These are phyloP conservation scores for Entrophospora sp. DNA, from an alignment of 192 early-diverging fungal genomes.

Conservation along the genomic window DNA sequence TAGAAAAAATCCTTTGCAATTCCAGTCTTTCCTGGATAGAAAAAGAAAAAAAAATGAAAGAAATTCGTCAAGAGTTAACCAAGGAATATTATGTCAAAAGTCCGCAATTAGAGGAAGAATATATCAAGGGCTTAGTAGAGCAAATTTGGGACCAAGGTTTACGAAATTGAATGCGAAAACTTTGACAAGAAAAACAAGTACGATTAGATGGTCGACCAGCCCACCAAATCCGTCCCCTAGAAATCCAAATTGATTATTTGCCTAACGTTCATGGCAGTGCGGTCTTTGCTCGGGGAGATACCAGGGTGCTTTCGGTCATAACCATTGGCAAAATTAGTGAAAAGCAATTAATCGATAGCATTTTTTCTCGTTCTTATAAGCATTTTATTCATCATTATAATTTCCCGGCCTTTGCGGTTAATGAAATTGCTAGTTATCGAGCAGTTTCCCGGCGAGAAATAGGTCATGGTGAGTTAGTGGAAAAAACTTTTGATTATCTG, in stretches of 20 bases:
- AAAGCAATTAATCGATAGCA: constrained; percentile 6
- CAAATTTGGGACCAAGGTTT: background rate
- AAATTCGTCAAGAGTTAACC: background rate
- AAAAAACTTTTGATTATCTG: constrained; percentile 9
- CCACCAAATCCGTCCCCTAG: constrained; percentile 1
- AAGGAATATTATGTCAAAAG: background rate
- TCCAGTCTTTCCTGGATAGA: background rate
- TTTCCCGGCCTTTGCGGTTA: constrained; percentile 9
- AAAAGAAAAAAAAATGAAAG: constrained; percentile 15
- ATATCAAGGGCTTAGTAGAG: background rate
- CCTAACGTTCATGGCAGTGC: constrained; percentile 4
- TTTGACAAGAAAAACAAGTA: constrained; percentile 13
- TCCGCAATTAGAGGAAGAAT: constrained; percentile 6
- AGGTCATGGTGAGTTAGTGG: background rate
- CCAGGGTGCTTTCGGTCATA: background rate
- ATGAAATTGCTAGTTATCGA: constrained; percentile 13
- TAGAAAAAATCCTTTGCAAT: background rate
- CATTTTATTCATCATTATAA: constrained; percentile 15
- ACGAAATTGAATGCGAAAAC: constrained; percentile 14
- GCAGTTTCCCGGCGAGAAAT: constrained; percentile 5
- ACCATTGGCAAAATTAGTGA: constrained; percentile 10
- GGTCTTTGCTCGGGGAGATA: background rate
- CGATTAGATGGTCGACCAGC: constrained; percentile 8
- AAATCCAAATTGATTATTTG: constrained; percentile 12
- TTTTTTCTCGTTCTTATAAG: constrained; percentile 6